Evolutionary conservation across 345 rosid species (phyloP).

Genomic region (Eucalyptus coolabah): DNA sequence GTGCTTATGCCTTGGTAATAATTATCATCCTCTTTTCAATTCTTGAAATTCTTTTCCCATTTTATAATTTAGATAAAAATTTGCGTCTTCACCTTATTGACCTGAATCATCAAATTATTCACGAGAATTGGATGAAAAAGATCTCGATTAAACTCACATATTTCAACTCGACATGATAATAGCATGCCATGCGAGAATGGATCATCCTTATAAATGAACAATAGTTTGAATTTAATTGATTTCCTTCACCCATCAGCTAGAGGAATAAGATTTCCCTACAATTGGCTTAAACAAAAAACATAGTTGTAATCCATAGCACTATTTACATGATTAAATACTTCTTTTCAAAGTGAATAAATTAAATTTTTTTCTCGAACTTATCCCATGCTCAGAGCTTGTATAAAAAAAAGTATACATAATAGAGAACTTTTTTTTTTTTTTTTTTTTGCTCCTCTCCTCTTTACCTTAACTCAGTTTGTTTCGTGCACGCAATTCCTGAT

Average conservation of each 20-base stretch:
- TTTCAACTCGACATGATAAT: neutral
- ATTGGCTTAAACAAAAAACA: neutral
- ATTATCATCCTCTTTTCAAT: neutral
- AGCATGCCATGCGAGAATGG: too few relatives aligned
- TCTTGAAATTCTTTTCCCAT: neutral
- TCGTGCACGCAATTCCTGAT: neutral
- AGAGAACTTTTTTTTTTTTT: too few relatives aligned
- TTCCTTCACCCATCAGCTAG: neutral
- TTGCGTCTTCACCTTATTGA: neutral
- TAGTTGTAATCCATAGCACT: too few relatives aligned
- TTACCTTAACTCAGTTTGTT: neutral
- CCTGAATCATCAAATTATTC: neutral
- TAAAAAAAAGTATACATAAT: neutral
- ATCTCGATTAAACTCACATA: neutral
- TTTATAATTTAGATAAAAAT: neutral
- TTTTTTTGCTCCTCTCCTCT: neutral
- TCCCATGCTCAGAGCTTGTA: too few relatives aligned
- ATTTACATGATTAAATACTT: too few relatives aligned
- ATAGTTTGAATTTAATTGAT: too few relatives aligned
- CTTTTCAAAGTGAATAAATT: too few relatives aligned
- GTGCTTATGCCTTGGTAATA: slow-evolving; percentile 41
- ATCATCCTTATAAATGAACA: too few relatives aligned
- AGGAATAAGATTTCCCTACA: neutral
- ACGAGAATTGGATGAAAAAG: neutral
- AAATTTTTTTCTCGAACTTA: too few relatives aligned